Evolutionary conservation across 169 alveolate species (phyloP).

Genomic region (Amoebophrya sp.): DNA sequence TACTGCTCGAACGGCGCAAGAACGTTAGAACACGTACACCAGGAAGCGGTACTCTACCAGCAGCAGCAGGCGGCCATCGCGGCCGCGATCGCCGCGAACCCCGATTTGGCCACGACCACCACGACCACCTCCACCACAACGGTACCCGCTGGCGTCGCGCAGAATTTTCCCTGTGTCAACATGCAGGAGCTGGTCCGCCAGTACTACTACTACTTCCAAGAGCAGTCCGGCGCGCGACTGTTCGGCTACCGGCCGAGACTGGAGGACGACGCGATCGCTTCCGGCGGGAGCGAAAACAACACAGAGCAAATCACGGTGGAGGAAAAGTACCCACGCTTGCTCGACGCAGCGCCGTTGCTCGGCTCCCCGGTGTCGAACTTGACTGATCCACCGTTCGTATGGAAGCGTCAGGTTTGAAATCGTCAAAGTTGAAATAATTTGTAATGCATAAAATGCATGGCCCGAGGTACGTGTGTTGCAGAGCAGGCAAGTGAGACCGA

Average conservation of each 20-base stretch:
- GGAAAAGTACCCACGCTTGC: background rate
- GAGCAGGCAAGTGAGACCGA: too few relatives aligned
- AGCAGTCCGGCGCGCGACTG: background rate
- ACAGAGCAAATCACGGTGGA: background rate
- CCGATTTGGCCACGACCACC: background rate
- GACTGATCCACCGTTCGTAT: background rate
- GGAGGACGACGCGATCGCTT: background rate
- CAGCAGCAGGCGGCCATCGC: background rate
- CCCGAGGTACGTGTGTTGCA: too few relatives aligned
- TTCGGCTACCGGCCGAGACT: background rate
- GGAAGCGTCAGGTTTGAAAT: too few relatives aligned
- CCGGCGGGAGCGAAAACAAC: background rate
- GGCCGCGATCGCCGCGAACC: background rate
- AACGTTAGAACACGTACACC: background rate
- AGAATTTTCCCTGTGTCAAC: background rate
- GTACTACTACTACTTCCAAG: slow-evolving; percentile 18
- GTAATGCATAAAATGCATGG: too few relatives aligned
- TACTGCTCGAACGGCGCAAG: background rate
- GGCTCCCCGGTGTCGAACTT: background rate
- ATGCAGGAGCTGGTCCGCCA: background rate
- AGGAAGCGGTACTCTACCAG: background rate
- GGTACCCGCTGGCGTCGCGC: background rate
- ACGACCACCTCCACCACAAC: background rate
- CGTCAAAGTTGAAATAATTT: too few relatives aligned
- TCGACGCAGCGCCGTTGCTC: background rate